Base-by-base conservation (phyloP, 495 filamentous ascomycete species). In the Lasiosphaeriaceae sp. region DNA sequence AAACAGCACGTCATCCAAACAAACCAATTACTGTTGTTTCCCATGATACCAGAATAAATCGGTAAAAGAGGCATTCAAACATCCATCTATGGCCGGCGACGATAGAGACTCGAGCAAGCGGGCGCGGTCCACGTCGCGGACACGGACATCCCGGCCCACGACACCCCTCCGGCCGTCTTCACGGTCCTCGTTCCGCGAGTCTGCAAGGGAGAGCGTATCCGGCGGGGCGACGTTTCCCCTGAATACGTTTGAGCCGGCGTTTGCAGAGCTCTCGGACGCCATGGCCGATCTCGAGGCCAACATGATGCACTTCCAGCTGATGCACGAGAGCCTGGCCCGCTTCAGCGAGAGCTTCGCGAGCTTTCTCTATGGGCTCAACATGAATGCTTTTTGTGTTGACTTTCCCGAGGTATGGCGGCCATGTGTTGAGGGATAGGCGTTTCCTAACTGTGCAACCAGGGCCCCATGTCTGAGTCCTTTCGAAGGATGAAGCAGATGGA, bases 321-420 rank as follows among this genome's bases (percentile, higher is more conserved):
- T 98, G 90, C 92, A 98, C 69, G 93, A 98, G 75, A 96, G 90
- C 62, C 66, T 98, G 71, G 86, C 90, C 41, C 83, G 94, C 9
- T 98, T 98, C 71, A 93, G 88, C 69, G 94, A 98, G 80, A 94
- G 86, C 71, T 98, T 98, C 68, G 93, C 92, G 0, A 89, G 85
- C 66, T 97, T 98, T 62, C 67, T 98, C 52, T 97, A 97, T 59
- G 94, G 94, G 3, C 67, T 98, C 70, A 97, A 97, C 63, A 95
- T 98, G 90, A 97, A 97, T 72, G 94, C 95, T 4, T 98, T 97
- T 67, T 98, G 94, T 70, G 92, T 97, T 37, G 94, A 97, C 74
- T 97, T 97, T 69, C 90, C 91, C 0, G 95, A 98, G 83, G 92
- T 92, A 43, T 50, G 54, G 11, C 9, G n/a, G n/a, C 19, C 9